phyloP scores from a whole-genome alignment of 805 yeast species.

The Schwanniomyces sp. region DNA sequence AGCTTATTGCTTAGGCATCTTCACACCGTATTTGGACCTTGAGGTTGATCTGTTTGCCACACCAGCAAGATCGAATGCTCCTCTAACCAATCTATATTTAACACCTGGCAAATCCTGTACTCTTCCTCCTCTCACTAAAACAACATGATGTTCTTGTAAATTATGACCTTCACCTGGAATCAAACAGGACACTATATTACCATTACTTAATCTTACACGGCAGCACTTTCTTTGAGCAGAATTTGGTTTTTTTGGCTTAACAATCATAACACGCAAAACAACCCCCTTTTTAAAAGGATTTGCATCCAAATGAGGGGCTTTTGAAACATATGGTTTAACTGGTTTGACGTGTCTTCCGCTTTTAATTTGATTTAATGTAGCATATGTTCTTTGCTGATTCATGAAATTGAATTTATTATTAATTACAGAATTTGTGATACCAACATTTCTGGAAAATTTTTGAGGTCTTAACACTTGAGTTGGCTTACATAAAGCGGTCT shows the following conservation, averaged over 20 bases:
- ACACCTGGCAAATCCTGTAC: conserved; percentile 98
- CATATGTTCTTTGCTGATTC: conserved; percentile 48
- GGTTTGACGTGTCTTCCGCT: conserved; percentile 57
- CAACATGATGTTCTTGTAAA: conserved; percentile 96
- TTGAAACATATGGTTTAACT: conserved; percentile 49
- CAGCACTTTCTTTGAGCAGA: conserved; percentile 97
- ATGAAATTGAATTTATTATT: conserved; percentile 7
- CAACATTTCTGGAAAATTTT: background rate
- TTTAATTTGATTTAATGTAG: conserved; percentile 76
- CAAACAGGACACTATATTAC: conserved; percentile 84
- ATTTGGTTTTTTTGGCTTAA: conserved; percentile 97
- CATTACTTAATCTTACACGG: conserved; percentile 89
- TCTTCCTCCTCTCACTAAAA: conserved; percentile 96
- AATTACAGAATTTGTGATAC: background rate
- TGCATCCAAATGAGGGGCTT: conserved; percentile 79
- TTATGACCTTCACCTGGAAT: conserved; percentile 99
- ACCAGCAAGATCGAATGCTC: conserved; percentile 89
- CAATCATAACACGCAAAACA: conserved; percentile 87
- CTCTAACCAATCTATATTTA: conserved; percentile 90
- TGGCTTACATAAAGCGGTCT: background rate
- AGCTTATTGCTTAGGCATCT: conserved; percentile 55
- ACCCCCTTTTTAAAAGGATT: conserved; percentile 93
- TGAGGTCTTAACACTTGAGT: background rate
- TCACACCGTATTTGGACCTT: conserved; percentile 92
- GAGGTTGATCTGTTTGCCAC: conserved; percentile 91